phyloP scores from a whole-genome alignment of 1,139 yeast genomes.

The Arxiozyma slooffiae region DNA sequence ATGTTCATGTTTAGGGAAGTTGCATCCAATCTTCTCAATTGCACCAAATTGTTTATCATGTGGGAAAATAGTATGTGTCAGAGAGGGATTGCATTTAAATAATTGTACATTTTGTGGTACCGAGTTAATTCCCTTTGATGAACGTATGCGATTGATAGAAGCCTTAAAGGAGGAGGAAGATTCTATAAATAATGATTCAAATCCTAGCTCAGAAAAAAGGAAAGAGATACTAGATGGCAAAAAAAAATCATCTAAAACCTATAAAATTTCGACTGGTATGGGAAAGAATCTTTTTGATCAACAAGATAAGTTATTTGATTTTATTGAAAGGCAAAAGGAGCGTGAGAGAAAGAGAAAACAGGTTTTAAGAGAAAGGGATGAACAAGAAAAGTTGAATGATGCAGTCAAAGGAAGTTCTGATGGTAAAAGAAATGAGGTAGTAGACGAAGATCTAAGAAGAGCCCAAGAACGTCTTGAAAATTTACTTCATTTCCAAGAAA shows the following conservation, averaged over 20 bases:
- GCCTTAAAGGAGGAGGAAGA: constrained; percentile 44
- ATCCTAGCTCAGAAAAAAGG: constrained; percentile 16
- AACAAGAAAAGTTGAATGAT: constrained; percentile 18
- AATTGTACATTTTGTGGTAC: constrained; percentile 80
- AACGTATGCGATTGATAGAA: constrained; percentile 48
- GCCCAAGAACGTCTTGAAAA: constrained; percentile 71
- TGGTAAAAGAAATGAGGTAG: constrained; percentile 34
- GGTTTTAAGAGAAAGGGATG: constrained; percentile 9
- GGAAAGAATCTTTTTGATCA: constrained; percentile 57
- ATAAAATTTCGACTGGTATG: constrained; percentile 37
- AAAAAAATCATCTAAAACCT: constrained; percentile 17
- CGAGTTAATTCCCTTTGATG: constrained; percentile 52
- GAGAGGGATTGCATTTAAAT: constrained; percentile 68
- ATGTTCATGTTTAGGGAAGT: constrained; percentile 77
- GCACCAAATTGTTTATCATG: constrained; percentile 93
- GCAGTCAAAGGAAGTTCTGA: not conserved
- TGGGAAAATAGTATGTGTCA: constrained; percentile 84
- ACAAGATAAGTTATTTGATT: constrained; percentile 53
- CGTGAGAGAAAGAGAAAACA: constrained; percentile 20
- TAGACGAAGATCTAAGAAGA: constrained; percentile 41
- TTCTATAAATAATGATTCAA: constrained; percentile 11
- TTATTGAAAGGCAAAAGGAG: constrained; percentile 35
- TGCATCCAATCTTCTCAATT: constrained; percentile 79
- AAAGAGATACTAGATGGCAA: constrained; percentile 8
- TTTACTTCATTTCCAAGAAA: constrained; percentile 68